phyloP scores from a whole-genome alignment of 306 rosid genomes.

The Mimosa bimucronata region DNA sequence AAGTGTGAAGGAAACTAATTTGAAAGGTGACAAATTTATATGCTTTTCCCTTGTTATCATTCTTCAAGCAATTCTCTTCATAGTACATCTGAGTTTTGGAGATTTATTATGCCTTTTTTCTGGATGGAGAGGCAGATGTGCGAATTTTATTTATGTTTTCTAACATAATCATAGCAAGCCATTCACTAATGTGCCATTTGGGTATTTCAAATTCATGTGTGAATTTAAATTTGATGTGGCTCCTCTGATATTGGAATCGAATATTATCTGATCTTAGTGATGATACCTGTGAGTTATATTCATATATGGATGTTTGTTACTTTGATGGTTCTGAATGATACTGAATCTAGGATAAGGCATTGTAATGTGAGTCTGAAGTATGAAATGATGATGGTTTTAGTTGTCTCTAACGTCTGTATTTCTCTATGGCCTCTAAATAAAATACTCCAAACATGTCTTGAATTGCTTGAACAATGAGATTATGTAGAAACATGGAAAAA shows the following conservation, averaged over 20 bases:
- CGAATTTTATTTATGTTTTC: background rate
- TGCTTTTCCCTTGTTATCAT: conserved; percentile 16
- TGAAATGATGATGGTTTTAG: too few species aligned
- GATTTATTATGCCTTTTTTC: conserved; percentile 1
- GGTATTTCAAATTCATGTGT: background rate
- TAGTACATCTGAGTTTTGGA: background rate
- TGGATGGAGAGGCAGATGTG: background rate
- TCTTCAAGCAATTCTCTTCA: background rate
- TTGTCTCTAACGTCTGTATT: too few species aligned
- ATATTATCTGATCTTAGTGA: background rate
- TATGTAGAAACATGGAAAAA: too few species aligned
- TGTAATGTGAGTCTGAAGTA: too few species aligned
- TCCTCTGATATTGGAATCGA: background rate
- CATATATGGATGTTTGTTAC: conserved; percentile 45
- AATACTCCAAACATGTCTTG: too few species aligned
- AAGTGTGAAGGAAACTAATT: conserved; percentile 92
- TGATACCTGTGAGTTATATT: background rate
- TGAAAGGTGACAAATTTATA: conserved; percentile 68
- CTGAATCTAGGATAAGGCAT: too few species aligned
- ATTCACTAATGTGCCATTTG: background rate
- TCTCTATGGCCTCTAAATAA: too few species aligned
- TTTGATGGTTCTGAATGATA: conserved; percentile 11
- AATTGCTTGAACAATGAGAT: too few species aligned
- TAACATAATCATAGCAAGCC: background rate
- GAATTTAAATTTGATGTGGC: background rate